Evolutionary conservation across 1,284 basidiomycete species (phyloP).

Genomic region (Hypsizygus ulmarius): DNA sequence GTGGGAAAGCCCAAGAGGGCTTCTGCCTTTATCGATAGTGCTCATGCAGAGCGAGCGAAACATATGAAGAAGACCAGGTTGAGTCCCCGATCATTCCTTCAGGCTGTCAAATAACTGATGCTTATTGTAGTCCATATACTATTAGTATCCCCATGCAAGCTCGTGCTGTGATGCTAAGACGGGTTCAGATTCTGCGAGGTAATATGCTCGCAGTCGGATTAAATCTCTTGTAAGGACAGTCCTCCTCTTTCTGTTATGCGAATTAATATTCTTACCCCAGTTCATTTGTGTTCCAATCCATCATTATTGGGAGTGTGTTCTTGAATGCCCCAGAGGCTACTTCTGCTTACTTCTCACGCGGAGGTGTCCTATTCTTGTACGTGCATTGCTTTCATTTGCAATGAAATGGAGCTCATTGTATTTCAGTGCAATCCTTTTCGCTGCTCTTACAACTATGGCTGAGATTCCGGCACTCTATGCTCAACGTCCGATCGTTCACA

Average conservation of each 20-base stretch:
- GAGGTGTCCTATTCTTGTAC: conserved; percentile 74
- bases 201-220: conserved; percentile 41
- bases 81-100: background rate
- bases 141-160: conserved; percentile 59
- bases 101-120: background rate
- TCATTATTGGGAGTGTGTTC: conserved; percentile 81
- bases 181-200: conserved; percentile 68
- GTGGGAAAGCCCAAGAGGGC: conserved; percentile 37
- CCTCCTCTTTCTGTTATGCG: background rate
- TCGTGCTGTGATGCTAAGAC: conserved; percentile 60
- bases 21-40: conserved; percentile 48
- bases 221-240: conserved; percentile 25
- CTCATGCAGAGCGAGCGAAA: conserved; percentile 48
- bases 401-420: background rate
- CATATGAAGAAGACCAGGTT: conserved; percentile 32
- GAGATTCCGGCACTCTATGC: conserved; percentile 74
- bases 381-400: conserved; percentile 17
- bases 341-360: conserved; percentile 73
- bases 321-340: conserved; percentile 61
- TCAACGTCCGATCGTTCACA: conserved; percentile 70
- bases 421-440: conserved; percentile 49
- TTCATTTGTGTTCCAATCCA: conserved; percentile 58
- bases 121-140: conserved; percentile 41
- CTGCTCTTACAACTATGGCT: conserved; percentile 56
- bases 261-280: conserved; percentile 21